These are phyloP conservation scores for Ceratocystis albifundus DNA, from an alignment of 2,329 filamentous ascomycete genomes.

Conservation along the genomic window DNA sequence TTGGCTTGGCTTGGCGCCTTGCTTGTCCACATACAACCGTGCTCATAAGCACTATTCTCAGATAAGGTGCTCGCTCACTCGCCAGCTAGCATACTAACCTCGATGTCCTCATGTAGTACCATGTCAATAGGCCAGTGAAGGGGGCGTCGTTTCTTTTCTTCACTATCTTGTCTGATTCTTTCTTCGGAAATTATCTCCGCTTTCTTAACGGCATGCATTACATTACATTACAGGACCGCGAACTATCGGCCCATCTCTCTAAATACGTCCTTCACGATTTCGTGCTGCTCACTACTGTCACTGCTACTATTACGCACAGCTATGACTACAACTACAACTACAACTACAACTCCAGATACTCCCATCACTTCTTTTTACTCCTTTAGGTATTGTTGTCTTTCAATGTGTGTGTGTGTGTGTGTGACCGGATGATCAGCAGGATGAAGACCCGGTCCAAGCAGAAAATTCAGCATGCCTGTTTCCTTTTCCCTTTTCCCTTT, in stretches of 20 bases:
- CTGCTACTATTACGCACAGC: too few species aligned
- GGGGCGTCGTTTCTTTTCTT: too few species aligned
- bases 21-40: background rate
- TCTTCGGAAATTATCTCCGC: too few species aligned
- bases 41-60: background rate
- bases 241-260: too few species aligned
- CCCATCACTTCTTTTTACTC: background rate
- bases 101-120: background rate
- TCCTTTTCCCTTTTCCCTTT: background rate
- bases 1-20: background rate
- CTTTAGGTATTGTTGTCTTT: background rate
- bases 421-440: slow-evolving; percentile 4
- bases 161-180: too few species aligned
- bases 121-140: background rate
- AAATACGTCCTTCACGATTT: too few species aligned
- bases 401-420: too few species aligned
- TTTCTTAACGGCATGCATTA: too few species aligned
- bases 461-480: background rate
- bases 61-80: background rate
- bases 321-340: too few species aligned
- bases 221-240: too few species aligned
- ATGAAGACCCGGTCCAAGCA: background rate
- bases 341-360: too few species aligned
- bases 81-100: background rate
- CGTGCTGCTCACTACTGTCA: too few species aligned